A percentile compares a stretch with the other conserved stretches of the same genome.
These are phyloP conservation scores for Sextonia rubra DNA, from an alignment of 164 flowering plant genomes.

Conservation along the genomic window DNA sequence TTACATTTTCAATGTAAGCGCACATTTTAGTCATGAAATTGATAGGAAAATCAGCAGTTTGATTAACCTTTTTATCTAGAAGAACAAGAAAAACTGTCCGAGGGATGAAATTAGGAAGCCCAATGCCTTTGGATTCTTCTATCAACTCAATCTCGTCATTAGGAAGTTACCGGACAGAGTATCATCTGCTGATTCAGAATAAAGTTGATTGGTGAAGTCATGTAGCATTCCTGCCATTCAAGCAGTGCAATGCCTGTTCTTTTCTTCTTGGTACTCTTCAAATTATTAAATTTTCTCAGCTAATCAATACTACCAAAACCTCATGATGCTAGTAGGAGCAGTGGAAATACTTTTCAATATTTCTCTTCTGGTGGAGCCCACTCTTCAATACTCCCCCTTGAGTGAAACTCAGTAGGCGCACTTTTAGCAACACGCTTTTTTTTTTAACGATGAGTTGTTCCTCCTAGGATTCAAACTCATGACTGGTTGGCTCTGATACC, in stretches of 20 bases:
- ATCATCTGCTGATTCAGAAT: background rate
- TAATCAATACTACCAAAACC: too few species aligned
- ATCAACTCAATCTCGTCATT: constrained; percentile 25
- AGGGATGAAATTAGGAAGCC: constrained; percentile 38
- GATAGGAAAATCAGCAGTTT: constrained; percentile 5
- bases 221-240: constrained; percentile 30
- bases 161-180: constrained; percentile 7
- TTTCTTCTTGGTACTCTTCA: constrained; percentile 33
- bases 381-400: too few species aligned
- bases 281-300: too few species aligned
- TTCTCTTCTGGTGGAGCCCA: too few species aligned
- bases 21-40: constrained; percentile 17
- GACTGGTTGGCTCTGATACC: too few species aligned
- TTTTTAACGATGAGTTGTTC: too few species aligned
- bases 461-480: too few species aligned
- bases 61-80: constrained; percentile 15
- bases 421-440: too few species aligned
- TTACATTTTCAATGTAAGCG: constrained; percentile 18
- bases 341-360: too few species aligned
- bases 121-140: constrained; percentile 30
- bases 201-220: constrained; percentile 18
- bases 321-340: too few species aligned
- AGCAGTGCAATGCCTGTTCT: constrained; percentile 13
- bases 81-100: constrained; percentile 19
- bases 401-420: too few species aligned